Evolutionary conservation across 495 filamentous ascomycete species (phyloP), one percentile per base, ranked within the genome.

Genomic region (Daldinia bambusicola): DNA sequence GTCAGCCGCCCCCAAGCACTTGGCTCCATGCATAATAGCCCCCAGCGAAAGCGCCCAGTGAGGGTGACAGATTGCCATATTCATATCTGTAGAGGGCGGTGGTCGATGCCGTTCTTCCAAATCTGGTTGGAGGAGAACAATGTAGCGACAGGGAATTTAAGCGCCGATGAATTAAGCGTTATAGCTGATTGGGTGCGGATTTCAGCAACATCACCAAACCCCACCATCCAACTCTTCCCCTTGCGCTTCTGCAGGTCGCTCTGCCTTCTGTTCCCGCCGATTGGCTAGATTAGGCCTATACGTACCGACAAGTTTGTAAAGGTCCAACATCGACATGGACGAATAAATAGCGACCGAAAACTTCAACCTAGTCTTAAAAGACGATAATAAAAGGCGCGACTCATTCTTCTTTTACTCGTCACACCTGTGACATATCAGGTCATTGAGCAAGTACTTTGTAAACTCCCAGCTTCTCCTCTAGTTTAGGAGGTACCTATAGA

Each of bases 1-100:
- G 79, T 75, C 76, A 64, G 68, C 57, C 48, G 62, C 34, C 38
- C 45, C 70, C 70, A 78, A 75, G 74, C 66, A 77, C 75, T 70
- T 58, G 69, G 64, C 61, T 72, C 72, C 68, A 64, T 80, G 79
- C 79, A 81, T 80, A 68, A 77, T 58, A 62, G 74, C 55, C 74
- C 66, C 69, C 66, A 67, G 69, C 51, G 74, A 76, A 70, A 76
- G 77, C 72, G 76, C 74, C 77, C 74, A 74, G 63, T 76, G 69
- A 70, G 71, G 50, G 78, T 68, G 77, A 65, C 66, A 71, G 61
- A 67, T 72, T 69, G 70, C 73, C 74, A 72, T 72, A 60, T 73
- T 66, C 55, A 66, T 65, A 61, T 55, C 64, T 55, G 43, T 66
- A 48, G 26, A 69, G 20, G 22, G 61, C 40, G 45, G 66, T 65